Evolutionary conservation across 2,329 filamentous ascomycete genomes (phyloP).

Genomic region (Geosmithia morbida): DNA sequence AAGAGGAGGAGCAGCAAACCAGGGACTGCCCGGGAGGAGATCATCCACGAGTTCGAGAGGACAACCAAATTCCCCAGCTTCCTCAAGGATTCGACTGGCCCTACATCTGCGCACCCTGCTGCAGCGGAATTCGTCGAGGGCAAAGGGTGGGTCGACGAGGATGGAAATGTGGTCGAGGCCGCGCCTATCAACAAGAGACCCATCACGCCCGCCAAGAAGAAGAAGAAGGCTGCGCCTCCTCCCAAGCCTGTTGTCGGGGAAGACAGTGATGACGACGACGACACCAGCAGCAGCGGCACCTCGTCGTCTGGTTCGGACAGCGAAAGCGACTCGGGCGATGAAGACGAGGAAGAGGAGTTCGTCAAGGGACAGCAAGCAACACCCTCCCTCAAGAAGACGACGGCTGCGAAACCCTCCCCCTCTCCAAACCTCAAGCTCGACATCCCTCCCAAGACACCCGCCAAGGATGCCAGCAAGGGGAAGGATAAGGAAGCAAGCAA

Average conservation of each 20-base stretch:
- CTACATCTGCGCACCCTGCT: slow-evolving; percentile 9
- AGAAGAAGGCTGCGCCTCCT: slow-evolving; percentile 7
- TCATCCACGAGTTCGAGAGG: slow-evolving; percentile 83
- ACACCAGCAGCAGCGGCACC: slow-evolving; percentile 23
- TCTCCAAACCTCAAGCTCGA: slow-evolving; percentile 14
- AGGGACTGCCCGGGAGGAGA: slow-evolving; percentile 33
- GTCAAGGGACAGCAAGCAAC: slow-evolving; percentile 5
- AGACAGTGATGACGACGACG: slow-evolving; percentile 18
- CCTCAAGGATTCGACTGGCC: slow-evolving; percentile 39
- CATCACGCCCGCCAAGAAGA: slow-evolving; percentile 9
- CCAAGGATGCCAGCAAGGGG: slow-evolving; percentile 28
- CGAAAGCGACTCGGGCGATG: slow-evolving; percentile 6
- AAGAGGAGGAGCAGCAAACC: slow-evolving; percentile 49
- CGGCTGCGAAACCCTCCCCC: slow-evolving; percentile 24
- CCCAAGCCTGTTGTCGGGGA: slow-evolving; percentile 6
- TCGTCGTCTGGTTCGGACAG: slow-evolving; percentile 16
- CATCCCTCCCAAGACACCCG: slow-evolving; percentile 20
- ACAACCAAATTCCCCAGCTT: slow-evolving; percentile 74
- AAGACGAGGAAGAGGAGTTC: slow-evolving; percentile 6
- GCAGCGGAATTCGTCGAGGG: slow-evolving; percentile 60
- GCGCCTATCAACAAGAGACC: slow-evolving; percentile 22
- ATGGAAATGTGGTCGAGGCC: slow-evolving; percentile 60
- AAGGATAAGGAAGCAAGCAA: slow-evolving; percentile 2
- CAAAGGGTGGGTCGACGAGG: slow-evolving; percentile 74
- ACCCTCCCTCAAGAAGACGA: slow-evolving; percentile 13